These are phyloP conservation scores for Ceriops zippeliana DNA, from an alignment of 345 rosid species.

Conservation along the genomic window DNA sequence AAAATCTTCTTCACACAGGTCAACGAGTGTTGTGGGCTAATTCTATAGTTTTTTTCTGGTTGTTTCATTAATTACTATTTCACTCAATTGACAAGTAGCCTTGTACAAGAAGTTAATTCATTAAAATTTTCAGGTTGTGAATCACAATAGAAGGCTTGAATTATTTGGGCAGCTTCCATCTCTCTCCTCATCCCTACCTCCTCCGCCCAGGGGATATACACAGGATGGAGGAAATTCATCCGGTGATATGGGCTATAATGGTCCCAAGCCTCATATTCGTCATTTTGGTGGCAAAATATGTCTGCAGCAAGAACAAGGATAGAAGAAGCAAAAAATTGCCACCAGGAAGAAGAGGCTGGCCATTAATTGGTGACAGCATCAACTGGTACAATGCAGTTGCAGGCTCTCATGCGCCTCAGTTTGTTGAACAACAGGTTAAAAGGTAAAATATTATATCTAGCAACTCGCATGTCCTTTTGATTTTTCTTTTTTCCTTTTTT, in stretches of 20 bases:
- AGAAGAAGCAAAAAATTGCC: slow-evolving; percentile 32
- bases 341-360: slow-evolving; percentile 80
- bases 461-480: not conserved
- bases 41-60: too few relatives aligned
- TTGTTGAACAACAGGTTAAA: slow-evolving; percentile 57
- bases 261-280: slow-evolving; percentile 12
- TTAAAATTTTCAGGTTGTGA: too few relatives aligned
- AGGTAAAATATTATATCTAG: slow-evolving; percentile 31
- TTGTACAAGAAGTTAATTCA: too few relatives aligned
- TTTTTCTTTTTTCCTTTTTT: not conserved
- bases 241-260: not conserved
- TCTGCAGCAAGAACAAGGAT: not conserved
- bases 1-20: too few relatives aligned
- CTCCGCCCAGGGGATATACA: not conserved
- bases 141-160: too few relatives aligned
- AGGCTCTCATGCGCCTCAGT: slow-evolving; percentile 69
- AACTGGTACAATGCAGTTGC: slow-evolving; percentile 77
- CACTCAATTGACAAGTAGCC: too few relatives aligned
- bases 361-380: slow-evolving; percentile 65
- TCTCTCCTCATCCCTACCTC: not conserved
- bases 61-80: too few relatives aligned
- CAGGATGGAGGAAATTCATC: slow-evolving; percentile 1
- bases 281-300: not conserved
- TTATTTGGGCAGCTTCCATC: too few relatives aligned
- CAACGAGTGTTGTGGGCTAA: too few relatives aligned